A percentile compares a stretch with the other conserved stretches of the same genome.
These are phyloP conservation scores for Triticum turgidum DNA, from an alignment of 176 grass and related monocot genomes.

Conservation along the genomic window DNA sequence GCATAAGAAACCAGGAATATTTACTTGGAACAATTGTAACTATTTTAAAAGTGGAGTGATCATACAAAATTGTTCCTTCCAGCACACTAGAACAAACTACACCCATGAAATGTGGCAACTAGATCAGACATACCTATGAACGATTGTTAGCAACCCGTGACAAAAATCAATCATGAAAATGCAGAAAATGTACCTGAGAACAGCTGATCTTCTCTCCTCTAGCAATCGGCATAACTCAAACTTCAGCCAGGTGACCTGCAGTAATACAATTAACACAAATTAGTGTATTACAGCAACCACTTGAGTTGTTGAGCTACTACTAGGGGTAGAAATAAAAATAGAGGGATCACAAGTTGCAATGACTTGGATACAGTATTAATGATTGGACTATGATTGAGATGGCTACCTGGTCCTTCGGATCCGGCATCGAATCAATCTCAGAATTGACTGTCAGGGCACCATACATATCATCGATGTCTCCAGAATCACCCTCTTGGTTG, in stretches of 20 bases:
- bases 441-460: slow-evolving; percentile 57
- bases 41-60: slow-evolving; percentile 3
- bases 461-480: slow-evolving; percentile 57
- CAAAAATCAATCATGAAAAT: slow-evolving; percentile 2
- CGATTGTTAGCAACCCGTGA: slow-evolving; percentile 18
- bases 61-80: slow-evolving; percentile 22
- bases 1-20: not conserved
- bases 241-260: slow-evolving; percentile 80
- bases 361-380: not conserved
- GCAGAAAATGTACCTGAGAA: slow-evolving; percentile 67
- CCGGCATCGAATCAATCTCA: slow-evolving; percentile 81
- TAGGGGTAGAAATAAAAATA: slow-evolving; percentile 28
- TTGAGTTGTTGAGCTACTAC: slow-evolving; percentile 2
- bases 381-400: slow-evolving; percentile 12
- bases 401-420: slow-evolving; percentile 87
- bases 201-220: slow-evolving; percentile 94
- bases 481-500: slow-evolving; percentile 47
- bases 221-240: slow-evolving; percentile 81
- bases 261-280: slow-evolving; percentile 17
- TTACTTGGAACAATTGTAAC: not conserved
- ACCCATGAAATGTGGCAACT: not conserved
- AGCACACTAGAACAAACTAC: slow-evolving; percentile 11
- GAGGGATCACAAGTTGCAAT: slow-evolving; percentile 1
- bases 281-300: not conserved
- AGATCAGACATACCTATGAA: slow-evolving; percentile 47